phyloP scores from a whole-genome alignment of 306 rosid genomes.

The Mucuna pruriens region DNA sequence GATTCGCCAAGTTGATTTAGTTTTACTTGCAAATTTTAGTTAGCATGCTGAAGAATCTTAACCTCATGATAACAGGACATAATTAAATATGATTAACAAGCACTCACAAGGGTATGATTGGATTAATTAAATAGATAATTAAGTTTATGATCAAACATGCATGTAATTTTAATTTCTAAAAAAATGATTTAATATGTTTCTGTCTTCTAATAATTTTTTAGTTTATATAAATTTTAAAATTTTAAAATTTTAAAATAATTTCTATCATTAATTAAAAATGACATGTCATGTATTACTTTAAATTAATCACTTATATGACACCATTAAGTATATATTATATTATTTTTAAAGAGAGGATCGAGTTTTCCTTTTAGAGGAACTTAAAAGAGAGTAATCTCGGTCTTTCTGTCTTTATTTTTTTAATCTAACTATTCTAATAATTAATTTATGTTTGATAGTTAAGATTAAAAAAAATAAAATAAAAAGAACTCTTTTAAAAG shows the following conservation, averaged over 20 bases:
- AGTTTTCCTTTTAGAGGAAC: too few species aligned
- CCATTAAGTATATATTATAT: not conserved
- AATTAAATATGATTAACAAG: slow-evolving; percentile 13
- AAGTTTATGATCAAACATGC: not conserved
- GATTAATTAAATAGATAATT: not conserved
- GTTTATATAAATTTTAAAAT: not conserved
- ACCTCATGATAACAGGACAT: slow-evolving; percentile 24
- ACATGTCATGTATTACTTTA: not conserved
- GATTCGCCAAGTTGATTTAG: slow-evolving; percentile 47
- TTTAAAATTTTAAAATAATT: not conserved
- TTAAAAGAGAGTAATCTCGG: too few species aligned
- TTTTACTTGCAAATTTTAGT: slow-evolving; percentile 17
- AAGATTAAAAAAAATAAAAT: too few species aligned
- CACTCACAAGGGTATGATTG: slow-evolving; percentile 30
- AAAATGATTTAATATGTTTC: not conserved
- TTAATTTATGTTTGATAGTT: too few species aligned
- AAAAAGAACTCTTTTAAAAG: too few species aligned
- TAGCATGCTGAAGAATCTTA: slow-evolving; percentile 36
- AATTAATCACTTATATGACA: not conserved
- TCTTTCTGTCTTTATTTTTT: too few species aligned
- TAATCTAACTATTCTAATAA: too few species aligned
- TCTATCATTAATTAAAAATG: not conserved
- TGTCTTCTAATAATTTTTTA: not conserved
- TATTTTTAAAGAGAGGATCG: too few species aligned
- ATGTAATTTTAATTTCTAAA: not conserved